Conservation (phyloP, 1,284 basidiomycete species). For the Omphalotus olearius region DNA sequence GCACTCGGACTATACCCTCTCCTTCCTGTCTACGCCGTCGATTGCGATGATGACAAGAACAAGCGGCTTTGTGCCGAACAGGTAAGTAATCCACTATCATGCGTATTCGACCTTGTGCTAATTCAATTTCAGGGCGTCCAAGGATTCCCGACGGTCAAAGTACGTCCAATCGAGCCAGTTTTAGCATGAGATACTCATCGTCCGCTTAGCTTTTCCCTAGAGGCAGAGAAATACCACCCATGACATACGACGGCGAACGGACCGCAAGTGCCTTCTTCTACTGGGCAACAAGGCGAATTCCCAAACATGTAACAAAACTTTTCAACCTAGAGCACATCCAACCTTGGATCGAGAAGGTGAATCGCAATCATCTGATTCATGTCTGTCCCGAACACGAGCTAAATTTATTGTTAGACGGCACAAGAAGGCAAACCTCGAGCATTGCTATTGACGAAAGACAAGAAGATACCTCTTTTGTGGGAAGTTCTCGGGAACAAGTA, state of each 20-base stretch:
- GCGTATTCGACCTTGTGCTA: conserved; percentile 9
- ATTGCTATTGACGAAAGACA: conserved; percentile 72
- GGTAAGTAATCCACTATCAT: conserved; percentile 32
- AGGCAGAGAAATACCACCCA: conserved; percentile 59
- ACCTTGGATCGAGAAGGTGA: conserved; percentile 60
- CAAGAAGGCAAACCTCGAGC: conserved; percentile 57
- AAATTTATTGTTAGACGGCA: conserved; percentile 25
- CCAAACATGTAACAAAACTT: conserved; percentile 63
- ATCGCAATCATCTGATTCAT: conserved; percentile 15
- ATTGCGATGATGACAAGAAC: conserved; percentile 86
- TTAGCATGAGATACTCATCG: not conserved
- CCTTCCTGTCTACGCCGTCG: conserved; percentile 85
- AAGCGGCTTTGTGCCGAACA: conserved; percentile 80
- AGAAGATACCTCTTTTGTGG: conserved; percentile 82
- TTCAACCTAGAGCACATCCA: conserved; percentile 53
- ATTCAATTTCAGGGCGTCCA: conserved; percentile 56
- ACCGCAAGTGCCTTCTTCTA: conserved; percentile 73
- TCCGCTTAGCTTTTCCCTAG: conserved; percentile 65
- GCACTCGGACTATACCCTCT: conserved; percentile 78
- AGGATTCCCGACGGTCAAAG: conserved; percentile 93
- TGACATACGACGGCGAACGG: conserved; percentile 72
- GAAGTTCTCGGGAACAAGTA: conserved; percentile 79
- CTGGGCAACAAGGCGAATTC: conserved; percentile 74
- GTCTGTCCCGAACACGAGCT: not conserved
- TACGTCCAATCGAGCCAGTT: conserved; percentile 20